These are phyloP conservation scores for Diaporthe ampelina DNA, from an alignment of 2,329 filamentous ascomycete genomes.

Conservation along the genomic window DNA sequence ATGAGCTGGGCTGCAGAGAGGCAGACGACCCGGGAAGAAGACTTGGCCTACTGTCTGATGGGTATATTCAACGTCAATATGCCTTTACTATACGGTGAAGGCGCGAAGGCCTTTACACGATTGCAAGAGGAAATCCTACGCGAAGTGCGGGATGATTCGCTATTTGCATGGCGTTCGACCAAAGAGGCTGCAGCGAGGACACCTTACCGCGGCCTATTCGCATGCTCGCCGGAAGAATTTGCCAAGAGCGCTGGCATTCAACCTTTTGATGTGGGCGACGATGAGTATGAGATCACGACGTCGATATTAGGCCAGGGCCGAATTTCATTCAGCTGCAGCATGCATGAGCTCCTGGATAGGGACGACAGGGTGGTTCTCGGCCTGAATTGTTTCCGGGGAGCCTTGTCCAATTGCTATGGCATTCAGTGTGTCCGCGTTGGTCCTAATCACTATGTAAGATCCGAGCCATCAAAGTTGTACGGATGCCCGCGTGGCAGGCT, in stretches of 20 bases:
- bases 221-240: neutral
- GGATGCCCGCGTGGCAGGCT: neutral
- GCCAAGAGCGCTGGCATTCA: neutral
- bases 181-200: neutral
- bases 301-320: neutral
- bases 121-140: slow-evolving; percentile 37
- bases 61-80: slow-evolving; percentile 34
- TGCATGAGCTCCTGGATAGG: neutral
- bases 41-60: slow-evolving; percentile 34
- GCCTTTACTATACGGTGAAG: slow-evolving; percentile 35
- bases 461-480: neutral
- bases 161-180: neutral
- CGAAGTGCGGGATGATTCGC: slow-evolving; percentile 4
- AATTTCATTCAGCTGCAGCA: neutral
- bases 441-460: neutral
- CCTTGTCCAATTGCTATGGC: neutral
- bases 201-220: neutral
- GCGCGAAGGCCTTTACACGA: slow-evolving; percentile 7
- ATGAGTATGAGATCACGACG: neutral
- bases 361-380: neutral
- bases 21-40: slow-evolving; percentile 28
- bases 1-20: slow-evolving; percentile 35
- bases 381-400: neutral
- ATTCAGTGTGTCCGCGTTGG: neutral
- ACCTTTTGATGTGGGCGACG: neutral